phyloP scores from a whole-genome alignment of 1,139 yeast species.

The Debaryomyces psychrophilus region DNA sequence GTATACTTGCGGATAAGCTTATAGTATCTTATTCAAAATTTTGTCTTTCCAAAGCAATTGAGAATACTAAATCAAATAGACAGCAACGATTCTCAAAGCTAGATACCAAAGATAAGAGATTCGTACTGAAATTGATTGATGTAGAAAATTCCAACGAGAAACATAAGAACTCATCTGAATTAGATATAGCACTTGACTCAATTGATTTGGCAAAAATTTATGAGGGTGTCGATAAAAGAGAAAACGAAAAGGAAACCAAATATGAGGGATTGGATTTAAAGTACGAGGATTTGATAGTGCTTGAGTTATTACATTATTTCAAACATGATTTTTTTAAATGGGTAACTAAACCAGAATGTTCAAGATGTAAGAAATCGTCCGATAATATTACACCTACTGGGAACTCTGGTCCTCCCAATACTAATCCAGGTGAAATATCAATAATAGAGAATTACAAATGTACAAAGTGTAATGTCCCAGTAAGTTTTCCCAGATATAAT shows the following conservation, averaged over 20 bases:
- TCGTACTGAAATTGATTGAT: conserved; percentile 15
- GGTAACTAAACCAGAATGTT: conserved; percentile 75
- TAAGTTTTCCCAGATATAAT: conserved; percentile 77
- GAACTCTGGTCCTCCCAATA: conserved; percentile 20
- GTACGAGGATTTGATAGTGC: conserved; percentile 71
- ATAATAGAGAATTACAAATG: conserved; percentile 67
- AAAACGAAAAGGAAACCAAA: conserved; percentile 16
- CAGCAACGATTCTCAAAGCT: conserved; percentile 6
- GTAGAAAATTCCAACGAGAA: conserved; percentile 14
- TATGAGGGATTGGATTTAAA: conserved; percentile 25
- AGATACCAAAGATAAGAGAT: conserved; percentile 14
- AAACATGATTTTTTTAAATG: conserved; percentile 80
- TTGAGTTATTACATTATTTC: conserved; percentile 72
- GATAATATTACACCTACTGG: conserved; percentile 19
- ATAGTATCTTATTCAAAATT: conserved; percentile 7
- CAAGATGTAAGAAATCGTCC: conserved; percentile 39
- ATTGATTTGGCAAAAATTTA: conserved; percentile 43
- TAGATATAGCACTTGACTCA: conserved; percentile 33
- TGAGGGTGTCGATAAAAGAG: conserved; percentile 37
- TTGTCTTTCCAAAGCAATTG: conserved; percentile 4
- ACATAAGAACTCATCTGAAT: conserved; percentile 17
- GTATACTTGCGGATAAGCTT: neutral
- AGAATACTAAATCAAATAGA: conserved; percentile 2
- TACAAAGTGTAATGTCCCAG: conserved; percentile 42
- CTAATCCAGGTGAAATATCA: conserved; percentile 37